Evolutionary conservation across 192 early-diverging fungal genomes (phyloP).

Genomic region (Jimgerdemannia lactiflua): DNA sequence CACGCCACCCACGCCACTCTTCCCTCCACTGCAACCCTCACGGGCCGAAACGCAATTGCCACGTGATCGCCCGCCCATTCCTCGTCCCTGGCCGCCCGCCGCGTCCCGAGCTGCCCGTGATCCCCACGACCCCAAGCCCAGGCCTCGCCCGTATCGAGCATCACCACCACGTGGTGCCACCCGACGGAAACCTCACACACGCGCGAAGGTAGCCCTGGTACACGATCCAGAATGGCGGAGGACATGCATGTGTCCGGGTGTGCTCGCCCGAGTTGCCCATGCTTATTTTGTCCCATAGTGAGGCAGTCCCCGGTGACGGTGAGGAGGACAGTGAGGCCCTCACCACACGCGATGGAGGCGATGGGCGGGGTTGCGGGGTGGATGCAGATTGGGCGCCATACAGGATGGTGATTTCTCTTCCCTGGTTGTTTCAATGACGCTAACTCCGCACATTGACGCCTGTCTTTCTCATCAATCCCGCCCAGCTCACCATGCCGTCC

Average conservation of each 20-base stretch:
- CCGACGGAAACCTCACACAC: constrained; percentile 28
- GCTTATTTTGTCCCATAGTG: constrained; percentile 55
- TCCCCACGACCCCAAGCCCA: constrained; percentile 75
- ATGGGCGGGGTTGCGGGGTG: constrained; percentile 28
- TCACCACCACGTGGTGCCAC: constrained; percentile 55
- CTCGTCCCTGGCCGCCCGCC: not conserved
- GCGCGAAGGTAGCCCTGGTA: not conserved
- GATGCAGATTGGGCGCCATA: no score
- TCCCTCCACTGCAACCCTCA: constrained; percentile 11
- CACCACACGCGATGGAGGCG: not conserved
- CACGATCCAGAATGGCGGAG: not conserved
- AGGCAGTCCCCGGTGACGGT: constrained; percentile 16
- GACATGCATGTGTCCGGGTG: not conserved
- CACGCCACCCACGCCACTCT: constrained; percentile 40
- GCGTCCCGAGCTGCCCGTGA: constrained; percentile 64
- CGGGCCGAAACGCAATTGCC: not conserved
- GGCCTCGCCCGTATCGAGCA: constrained; percentile 26
- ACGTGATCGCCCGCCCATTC: constrained; percentile 8
- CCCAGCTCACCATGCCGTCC: constrained; percentile 60
- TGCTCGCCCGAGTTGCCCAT: constrained; percentile 53
- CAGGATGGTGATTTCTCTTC: constrained; percentile 17
- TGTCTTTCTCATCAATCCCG: not conserved
- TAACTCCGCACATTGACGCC: no score
- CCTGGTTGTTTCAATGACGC: not conserved
- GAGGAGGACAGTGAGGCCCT: not conserved